phyloP scores from a whole-genome alignment of 169 alveolate genomes.

The Prorocentrum cordatum region DNA sequence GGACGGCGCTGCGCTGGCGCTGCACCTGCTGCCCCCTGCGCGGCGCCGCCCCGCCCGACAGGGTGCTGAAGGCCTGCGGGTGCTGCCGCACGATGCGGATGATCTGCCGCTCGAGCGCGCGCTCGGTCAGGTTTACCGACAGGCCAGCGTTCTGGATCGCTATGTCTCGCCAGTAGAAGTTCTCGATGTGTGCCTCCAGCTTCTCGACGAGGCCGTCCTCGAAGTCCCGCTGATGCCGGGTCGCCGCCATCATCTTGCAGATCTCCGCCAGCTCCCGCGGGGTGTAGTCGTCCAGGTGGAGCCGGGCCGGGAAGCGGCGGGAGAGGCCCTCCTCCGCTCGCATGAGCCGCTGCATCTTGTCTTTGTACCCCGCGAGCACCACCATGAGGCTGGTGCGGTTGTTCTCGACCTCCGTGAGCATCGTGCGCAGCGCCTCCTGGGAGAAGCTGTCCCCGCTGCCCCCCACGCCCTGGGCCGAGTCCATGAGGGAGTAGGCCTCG shows the following conservation, averaged over 20 bases:
- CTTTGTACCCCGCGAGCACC: conserved; percentile 68
- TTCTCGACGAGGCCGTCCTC: conserved; percentile 49
- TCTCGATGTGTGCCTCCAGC: conserved; percentile 58
- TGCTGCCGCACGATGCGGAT: conserved; percentile 52
- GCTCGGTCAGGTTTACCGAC: conserved; percentile 45
- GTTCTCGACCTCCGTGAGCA: conserved; percentile 57
- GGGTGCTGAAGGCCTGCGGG: conserved; percentile 38
- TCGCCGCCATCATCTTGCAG: conserved; percentile 20
- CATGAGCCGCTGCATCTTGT: neutral
- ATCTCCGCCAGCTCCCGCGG: conserved; percentile 50
- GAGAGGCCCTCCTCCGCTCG: conserved; percentile 40
- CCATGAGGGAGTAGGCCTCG: conserved; percentile 54
- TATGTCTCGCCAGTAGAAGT: conserved; percentile 65
- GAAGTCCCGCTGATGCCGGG: conserved; percentile 59
- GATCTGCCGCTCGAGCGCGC: conserved; percentile 66
- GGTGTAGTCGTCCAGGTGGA: conserved; percentile 57
- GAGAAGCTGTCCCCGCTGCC: conserved; percentile 52
- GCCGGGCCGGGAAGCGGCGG: conserved; percentile 45
- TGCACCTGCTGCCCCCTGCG: too few species aligned
- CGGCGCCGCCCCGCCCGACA: too few species aligned
- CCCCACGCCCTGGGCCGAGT: conserved; percentile 56
- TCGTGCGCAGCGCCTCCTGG: too few species aligned
- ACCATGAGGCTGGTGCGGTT: conserved; percentile 67
- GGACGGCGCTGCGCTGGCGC: too few species aligned
- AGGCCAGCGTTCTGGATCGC: conserved; percentile 64